Evolutionary conservation across 2,329 filamentous ascomycete species (phyloP), one percentile per base, ranked within the genome.

Genomic region (Nannizziopsis barbatae): DNA sequence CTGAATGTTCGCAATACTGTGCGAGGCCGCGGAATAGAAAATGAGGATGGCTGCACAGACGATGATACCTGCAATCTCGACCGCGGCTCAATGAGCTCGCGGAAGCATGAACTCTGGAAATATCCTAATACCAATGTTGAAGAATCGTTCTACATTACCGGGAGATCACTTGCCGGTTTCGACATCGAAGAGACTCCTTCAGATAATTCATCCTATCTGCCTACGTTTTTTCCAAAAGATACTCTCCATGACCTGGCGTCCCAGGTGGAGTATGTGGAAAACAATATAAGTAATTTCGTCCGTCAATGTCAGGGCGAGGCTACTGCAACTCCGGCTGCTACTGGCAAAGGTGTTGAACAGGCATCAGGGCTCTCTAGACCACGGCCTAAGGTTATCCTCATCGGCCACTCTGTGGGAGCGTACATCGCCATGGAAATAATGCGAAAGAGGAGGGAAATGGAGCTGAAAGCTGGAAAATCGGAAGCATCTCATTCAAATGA

Each of bases 331-430:
- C 38, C 38, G 36, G 36, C 45, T 33, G 36, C 37, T 6, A 15
- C 18, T 30, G 15, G 35, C 27, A 20, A 42, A 5, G 18, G 14
- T 12, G 11, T 11, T n/a, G 42, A 40, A 35, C 47, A 42, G 32
- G 41, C 33, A 22, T 27, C 36, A 31, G 2, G 30, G 10, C 9
- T 45, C 17, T 12, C 47, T 42, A 49, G 41, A 39, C 55, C 62
- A 11, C 22, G 51, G 30, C 45, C 49, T 4, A 65, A 66, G 43
- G 75, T 87, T 14, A 71, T 86, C 6, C 66, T 89, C 12, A 75
- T 84, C 43, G 84, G 83, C 3, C 84, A 89, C 63, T 86, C 83
- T 0, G 81, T 89, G 1, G 84, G 84, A 18, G 70, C 78, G 8
- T 89, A 84, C 60, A 81, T 89, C 15, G 68, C 75, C 2, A 75